Conservation (phyloP, 1,139 yeast species). For the Kodamaea plutei region DNA sequence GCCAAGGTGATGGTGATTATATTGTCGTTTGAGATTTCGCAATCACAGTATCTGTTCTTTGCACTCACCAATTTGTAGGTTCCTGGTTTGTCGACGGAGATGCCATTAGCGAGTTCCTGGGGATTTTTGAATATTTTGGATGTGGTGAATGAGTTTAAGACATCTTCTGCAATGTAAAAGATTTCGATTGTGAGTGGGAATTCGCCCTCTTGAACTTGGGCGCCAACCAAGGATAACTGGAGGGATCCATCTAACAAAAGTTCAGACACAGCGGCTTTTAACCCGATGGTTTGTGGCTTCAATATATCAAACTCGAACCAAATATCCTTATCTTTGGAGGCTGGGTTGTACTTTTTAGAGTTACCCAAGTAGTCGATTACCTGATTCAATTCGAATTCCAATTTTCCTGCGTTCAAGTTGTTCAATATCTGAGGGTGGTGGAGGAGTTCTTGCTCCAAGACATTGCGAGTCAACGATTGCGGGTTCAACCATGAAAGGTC, state of each 20-base stretch:
- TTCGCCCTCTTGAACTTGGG: constrained; percentile 25
- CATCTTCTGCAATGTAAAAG: constrained; percentile 28
- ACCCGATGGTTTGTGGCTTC: constrained; percentile 49
- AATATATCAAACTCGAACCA: constrained; percentile 59
- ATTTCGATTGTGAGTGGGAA: constrained; percentile 49
- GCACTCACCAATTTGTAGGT: constrained; percentile 51
- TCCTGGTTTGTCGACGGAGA: constrained; percentile 57
- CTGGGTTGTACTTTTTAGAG: constrained; percentile 48
- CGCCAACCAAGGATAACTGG: constrained; percentile 13
- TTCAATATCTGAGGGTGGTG: constrained; percentile 20
- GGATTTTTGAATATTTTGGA: constrained; percentile 33
- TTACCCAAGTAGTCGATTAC: constrained; percentile 79
- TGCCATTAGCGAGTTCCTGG: constrained; percentile 27
- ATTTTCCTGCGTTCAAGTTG: constrained; percentile 47
- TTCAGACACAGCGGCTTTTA: constrained; percentile 38
- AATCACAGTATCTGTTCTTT: constrained; percentile 59
- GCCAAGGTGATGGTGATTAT: constrained; percentile 23
- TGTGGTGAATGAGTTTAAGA: constrained; percentile 22
- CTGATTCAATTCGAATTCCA: constrained; percentile 62
- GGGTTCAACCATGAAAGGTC: constrained; percentile 25
- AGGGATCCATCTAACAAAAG: constrained; percentile 37
- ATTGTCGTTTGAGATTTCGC: constrained; percentile 46
- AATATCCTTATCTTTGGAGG: constrained; percentile 44
- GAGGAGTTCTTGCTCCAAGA: constrained; percentile 34
- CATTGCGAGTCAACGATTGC: constrained; percentile 26